Evolutionary conservation across 2,329 filamentous ascomycete species (phyloP), one percentile per base, ranked within the genome.

Genomic region (Xylaria hypoxylon): DNA sequence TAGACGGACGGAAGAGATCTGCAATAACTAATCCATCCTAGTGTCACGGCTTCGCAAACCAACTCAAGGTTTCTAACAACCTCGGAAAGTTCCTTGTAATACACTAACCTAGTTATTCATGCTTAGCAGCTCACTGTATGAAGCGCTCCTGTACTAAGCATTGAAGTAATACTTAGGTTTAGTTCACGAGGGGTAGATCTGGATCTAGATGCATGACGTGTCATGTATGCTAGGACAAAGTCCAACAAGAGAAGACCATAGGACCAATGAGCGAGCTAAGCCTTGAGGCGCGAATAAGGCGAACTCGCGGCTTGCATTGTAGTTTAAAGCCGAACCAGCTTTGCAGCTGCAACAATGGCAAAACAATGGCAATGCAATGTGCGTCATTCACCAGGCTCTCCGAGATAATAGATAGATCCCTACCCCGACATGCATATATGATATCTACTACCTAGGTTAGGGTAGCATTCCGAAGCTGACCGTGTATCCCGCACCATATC

Each of bases 391-490:
- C 19, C 13, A 45, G 15, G 19, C 40, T 52, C n/a, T 33, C 47
- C 38, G 17, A 64, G 38, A 57, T 35, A 38, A 38, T 15, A 11
- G 42, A 53, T 28, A 38, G 28, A 8, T 6, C 28, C n/a, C 47
- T 11, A 40, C 17, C 35, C 44, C 28, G 19, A 42, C 17, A 31
- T n/a, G 26, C 53, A 45, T 57, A 19, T 6, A 10, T 28, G 6
- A 24, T 50, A 52, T 33, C 35, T 33, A 26, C 35, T 35, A 26
- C 44, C 7, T 51, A 42, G 42, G 40, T 59, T 59, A 47, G 42
- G 40, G 64, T 59, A 47, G 55, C 55, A 64, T 56, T 55, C 65
- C 61, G 44, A 64, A 24, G 60, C 61, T 47, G 51, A 60, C 60
- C 17, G 55, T 38, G 44, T 22, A 59, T 60, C 24, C 48, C 47